Percentiles rank a stretch among this genome's conserved stretches.
phyloP scores from a whole-genome alignment of 2,329 filamentous ascomycete species.

The Calonectria pauciramosa region DNA sequence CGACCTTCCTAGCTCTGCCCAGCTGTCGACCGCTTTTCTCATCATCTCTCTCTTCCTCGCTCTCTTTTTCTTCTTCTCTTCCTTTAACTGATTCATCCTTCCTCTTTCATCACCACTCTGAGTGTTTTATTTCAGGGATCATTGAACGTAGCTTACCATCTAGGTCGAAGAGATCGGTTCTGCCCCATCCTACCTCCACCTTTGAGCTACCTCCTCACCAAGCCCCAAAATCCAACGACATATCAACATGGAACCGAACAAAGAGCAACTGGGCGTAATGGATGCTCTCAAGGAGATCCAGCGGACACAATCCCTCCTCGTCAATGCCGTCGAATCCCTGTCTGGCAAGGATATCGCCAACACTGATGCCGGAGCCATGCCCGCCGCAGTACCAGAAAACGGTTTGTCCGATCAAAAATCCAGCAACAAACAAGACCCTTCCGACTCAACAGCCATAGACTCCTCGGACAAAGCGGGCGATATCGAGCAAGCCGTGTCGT shows the following conservation, averaged over 20 bases:
- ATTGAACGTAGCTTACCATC: not conserved
- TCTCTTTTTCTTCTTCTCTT: not conserved
- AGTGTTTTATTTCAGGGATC: not conserved
- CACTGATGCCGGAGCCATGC: slow-evolving; percentile 10
- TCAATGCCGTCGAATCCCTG: slow-evolving; percentile 57
- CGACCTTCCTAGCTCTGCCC: slow-evolving; percentile 36
- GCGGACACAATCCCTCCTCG: slow-evolving; percentile 56
- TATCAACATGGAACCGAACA: slow-evolving; percentile 41
- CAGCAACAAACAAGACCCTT: slow-evolving; percentile 22
- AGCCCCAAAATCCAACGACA: not conserved
- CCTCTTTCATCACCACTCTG: slow-evolving; percentile 3
- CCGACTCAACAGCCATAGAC: slow-evolving; percentile 27
- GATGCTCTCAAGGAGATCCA: slow-evolving; percentile 57
- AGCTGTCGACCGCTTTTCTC: slow-evolving; percentile 35
- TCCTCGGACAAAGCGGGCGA: slow-evolving; percentile 27
- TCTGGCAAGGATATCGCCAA: slow-evolving; percentile 47
- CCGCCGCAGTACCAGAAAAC: slow-evolving; percentile 19
- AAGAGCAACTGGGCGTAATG: slow-evolving; percentile 41
- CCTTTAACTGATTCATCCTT: not conserved
- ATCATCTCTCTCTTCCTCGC: slow-evolving; percentile 9
- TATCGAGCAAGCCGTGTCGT: slow-evolving; percentile 42
- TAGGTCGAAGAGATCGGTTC: not conserved
- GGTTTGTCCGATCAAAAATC: slow-evolving; percentile 27
- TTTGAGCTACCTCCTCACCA: not conserved
- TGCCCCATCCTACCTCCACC: not conserved